Conservation (phyloP, 208 protist genomes). For the Leishmania gerbilli region DNA sequence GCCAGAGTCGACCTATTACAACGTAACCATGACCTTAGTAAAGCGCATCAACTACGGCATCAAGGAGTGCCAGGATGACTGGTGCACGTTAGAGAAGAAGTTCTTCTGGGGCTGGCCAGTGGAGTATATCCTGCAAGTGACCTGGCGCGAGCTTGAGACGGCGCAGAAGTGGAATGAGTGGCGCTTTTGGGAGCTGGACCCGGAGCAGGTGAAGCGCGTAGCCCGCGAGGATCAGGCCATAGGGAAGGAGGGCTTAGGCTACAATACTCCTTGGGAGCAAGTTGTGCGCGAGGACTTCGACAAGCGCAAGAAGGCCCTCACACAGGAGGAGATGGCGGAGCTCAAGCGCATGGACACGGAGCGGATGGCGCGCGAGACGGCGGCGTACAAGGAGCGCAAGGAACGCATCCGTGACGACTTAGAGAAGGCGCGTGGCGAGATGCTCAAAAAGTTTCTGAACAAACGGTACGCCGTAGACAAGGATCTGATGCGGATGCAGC, state of each 20-base stretch:
- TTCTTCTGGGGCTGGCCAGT: conserved; percentile 94
- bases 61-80: conserved; percentile 91
- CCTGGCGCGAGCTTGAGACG: conserved; percentile 91
- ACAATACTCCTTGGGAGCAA: conserved; percentile 90
- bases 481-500: conserved; percentile 93
- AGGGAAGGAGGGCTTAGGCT: conserved; percentile 83
- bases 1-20: conserved; percentile 91
- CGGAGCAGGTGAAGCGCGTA: conserved; percentile 92
- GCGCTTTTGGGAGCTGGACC: conserved; percentile 92
- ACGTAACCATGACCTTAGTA: conserved; percentile 90
- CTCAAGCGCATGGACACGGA: conserved; percentile 94
- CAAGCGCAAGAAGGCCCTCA: conserved; percentile 92
- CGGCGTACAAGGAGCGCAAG: conserved; percentile 91
- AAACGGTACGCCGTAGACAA: conserved; percentile 93
- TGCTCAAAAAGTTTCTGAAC: conserved; percentile 94
- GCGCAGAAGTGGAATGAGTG: conserved; percentile 94
- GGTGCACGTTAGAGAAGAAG: conserved; percentile 90
- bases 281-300: conserved; percentile 92
- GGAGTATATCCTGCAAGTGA: conserved; percentile 92
- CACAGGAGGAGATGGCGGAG: conserved; percentile 93
- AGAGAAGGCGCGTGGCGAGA: conserved; percentile 88
- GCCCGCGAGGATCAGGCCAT: conserved; percentile 89
- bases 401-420: conserved; percentile 89
- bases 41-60: conserved; percentile 90
- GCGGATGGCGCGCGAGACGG: conserved; percentile 89